A percentile compares a stretch with the other conserved stretches of the same genome.
These are phyloP conservation scores for Clarireedia monteithiana DNA, from an alignment of 2,329 filamentous ascomycete species.

Conservation along the genomic window DNA sequence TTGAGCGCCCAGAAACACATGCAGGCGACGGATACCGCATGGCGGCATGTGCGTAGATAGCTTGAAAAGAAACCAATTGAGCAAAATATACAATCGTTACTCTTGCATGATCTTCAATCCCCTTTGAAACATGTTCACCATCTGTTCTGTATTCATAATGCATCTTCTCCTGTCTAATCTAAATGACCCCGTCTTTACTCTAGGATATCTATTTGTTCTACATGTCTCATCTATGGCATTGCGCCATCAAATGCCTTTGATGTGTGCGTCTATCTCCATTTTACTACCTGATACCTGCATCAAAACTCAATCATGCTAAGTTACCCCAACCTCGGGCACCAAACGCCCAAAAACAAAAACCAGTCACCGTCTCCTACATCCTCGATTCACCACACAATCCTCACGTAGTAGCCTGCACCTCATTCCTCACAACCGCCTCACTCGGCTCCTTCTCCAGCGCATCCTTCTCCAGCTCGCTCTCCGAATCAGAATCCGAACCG, in stretches of 20 bases:
- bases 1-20: not conserved
- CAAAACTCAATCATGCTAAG: not conserved
- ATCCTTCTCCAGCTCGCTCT: not conserved
- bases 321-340: not conserved
- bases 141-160: too few species aligned
- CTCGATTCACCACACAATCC: not conserved
- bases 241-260: too few species aligned
- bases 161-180: too few species aligned
- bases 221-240: too few species aligned
- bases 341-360: not conserved
- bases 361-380: not conserved
- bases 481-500: not conserved
- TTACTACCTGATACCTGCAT: not conserved
- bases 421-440: conserved; percentile 19
- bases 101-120: too few species aligned
- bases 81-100: too few species aligned
- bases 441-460: conserved; percentile 13
- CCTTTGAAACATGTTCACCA: too few species aligned
- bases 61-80: not conserved
- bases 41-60: not conserved
- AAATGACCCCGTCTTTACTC: too few species aligned
- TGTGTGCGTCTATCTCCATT: too few species aligned
- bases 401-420: not conserved
- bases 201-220: too few species aligned
- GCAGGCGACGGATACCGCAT: not conserved